These are phyloP conservation scores for Yamadazyma atlantica DNA, from an alignment of 1,139 yeast genomes.

Conservation along the genomic window DNA sequence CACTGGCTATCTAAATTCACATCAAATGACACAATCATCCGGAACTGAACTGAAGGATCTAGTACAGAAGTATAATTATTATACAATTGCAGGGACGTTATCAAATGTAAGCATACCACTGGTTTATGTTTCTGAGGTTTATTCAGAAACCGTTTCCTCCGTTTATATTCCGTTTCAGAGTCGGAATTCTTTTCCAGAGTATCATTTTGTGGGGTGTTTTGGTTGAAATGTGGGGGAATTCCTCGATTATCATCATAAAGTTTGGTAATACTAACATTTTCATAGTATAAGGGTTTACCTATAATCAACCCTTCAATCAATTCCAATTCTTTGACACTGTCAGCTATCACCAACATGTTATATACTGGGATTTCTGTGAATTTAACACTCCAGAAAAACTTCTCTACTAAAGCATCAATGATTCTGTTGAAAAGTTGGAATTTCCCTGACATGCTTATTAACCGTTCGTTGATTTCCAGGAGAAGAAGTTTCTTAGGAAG, in stretches of 20 bases:
- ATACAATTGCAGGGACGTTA: constrained; percentile 41
- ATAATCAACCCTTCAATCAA: constrained; percentile 64
- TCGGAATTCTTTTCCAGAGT: constrained; percentile 5
- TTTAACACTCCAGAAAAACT: constrained; percentile 14
- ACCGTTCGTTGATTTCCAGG: constrained; percentile 60
- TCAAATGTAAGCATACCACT: constrained; percentile 27
- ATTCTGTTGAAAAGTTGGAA: constrained; percentile 54
- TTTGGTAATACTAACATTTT: constrained; percentile 60
- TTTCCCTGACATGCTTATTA: constrained; percentile 58
- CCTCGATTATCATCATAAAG: constrained; percentile 44
- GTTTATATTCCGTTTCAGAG: constrained; percentile 13
- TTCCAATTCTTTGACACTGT: constrained; percentile 66
- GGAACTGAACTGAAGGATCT: constrained; percentile 28
- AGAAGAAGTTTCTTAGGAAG: constrained; percentile 66
- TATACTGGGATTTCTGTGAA: constrained; percentile 12
- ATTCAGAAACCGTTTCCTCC: constrained; percentile 8
- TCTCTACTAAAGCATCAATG: constrained; percentile 33
- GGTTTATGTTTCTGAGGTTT: constrained; percentile 11
- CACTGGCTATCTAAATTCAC: constrained; percentile 43
- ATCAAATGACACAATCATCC: constrained; percentile 62
- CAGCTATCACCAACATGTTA: constrained; percentile 56
- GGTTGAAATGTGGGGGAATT: constrained; percentile 8
- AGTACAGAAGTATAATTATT: constrained; percentile 34
- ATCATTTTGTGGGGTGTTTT: neutral
- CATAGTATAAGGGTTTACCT: constrained; percentile 58